Conservation (phyloP, 2,329 filamentous ascomycete genomes). For the Metarhizium rileyi region DNA sequence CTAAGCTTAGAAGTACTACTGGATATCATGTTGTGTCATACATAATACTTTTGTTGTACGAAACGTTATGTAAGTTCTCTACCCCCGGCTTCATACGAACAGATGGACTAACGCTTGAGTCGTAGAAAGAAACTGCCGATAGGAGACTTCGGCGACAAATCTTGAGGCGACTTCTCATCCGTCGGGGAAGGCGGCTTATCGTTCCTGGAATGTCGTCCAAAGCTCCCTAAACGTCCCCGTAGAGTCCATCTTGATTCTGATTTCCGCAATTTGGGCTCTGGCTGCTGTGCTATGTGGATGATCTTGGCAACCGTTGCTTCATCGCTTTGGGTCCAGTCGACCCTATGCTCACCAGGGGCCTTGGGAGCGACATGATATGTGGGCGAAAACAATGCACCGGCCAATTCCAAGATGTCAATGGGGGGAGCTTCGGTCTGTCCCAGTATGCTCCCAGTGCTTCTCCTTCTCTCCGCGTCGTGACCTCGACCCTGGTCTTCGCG, state of each 20-base stretch:
- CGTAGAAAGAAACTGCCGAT: conserved; percentile 31
- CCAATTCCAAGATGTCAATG: conserved; percentile 1
- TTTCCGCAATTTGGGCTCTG: conserved; percentile 27
- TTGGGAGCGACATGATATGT: conserved; percentile 2
- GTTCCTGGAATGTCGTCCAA: conserved; percentile 19
- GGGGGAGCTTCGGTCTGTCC: conserved; percentile 10
- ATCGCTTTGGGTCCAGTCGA: conserved; percentile 52
- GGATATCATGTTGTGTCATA: conserved; percentile 3
- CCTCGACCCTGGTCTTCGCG: conserved; percentile 7
- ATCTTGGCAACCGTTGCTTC: conserved; percentile 21
- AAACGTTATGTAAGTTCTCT: conserved; percentile 1
- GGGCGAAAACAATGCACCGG: conserved; percentile 2
- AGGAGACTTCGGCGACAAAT: conserved; percentile 20
- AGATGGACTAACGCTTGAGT: conserved; percentile 29
- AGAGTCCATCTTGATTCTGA: conserved; percentile 41
- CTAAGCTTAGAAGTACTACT: background rate
- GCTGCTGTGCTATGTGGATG: background rate
- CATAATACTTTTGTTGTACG: conserved; percentile 2
- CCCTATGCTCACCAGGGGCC: conserved; percentile 27
- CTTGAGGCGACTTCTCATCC: conserved; percentile 9
- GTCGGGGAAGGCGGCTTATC: conserved; percentile 13
- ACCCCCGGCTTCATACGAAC: background rate
- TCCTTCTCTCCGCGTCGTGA: conserved; percentile 19
- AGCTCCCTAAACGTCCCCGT: conserved; percentile 29
- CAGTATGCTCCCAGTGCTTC: conserved; percentile 28